phyloP scores from a whole-genome alignment of 208 protist species.

The Leishmania braziliensis region DNA sequence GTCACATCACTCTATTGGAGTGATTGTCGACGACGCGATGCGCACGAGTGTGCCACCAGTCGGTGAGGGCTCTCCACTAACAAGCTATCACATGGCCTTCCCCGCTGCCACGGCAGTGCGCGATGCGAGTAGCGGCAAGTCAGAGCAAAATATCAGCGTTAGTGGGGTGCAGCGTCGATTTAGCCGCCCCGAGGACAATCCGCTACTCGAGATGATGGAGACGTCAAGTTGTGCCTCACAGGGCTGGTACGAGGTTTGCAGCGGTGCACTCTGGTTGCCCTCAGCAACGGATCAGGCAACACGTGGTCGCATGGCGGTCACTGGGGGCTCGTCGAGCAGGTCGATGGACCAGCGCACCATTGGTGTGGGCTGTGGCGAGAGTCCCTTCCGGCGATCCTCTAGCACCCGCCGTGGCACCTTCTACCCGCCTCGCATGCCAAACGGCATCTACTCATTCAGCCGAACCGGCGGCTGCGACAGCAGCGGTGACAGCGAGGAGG shows the following conservation, averaged over 20 bases:
- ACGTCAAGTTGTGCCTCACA: constrained; percentile 23
- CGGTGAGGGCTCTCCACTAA: constrained; percentile 2
- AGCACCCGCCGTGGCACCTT: background rate
- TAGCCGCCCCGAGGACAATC: constrained; percentile 22
- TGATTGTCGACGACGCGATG: constrained; percentile 17
- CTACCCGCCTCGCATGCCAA: constrained; percentile 2
- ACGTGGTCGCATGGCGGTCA: constrained; percentile 5
- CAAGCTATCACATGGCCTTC: background rate
- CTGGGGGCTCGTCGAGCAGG: background rate
- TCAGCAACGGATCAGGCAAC: background rate
- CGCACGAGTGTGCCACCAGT: constrained; percentile 10
- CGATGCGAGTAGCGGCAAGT: constrained; percentile 8
- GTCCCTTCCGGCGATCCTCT: background rate
- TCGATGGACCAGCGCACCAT: background rate
- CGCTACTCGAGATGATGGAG: constrained; percentile 38
- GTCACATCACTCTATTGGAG: constrained; percentile 12
- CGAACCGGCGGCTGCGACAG: constrained; percentile 21
- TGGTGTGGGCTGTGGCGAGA: background rate
- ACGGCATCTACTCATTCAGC: constrained; percentile 22
- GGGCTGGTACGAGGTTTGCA: constrained; percentile 1
- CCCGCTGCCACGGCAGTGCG: background rate
- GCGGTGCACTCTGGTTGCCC: background rate
- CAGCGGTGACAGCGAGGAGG: constrained; percentile 15
- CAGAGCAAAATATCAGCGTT: constrained; percentile 7
- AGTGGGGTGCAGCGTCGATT: constrained; percentile 7